A percentile compares a stretch with the other conserved stretches of the same genome.
These are phyloP conservation scores for Simplicillium aogashimaense DNA, from an alignment of 2,329 filamentous ascomycete genomes.

Conservation along the genomic window DNA sequence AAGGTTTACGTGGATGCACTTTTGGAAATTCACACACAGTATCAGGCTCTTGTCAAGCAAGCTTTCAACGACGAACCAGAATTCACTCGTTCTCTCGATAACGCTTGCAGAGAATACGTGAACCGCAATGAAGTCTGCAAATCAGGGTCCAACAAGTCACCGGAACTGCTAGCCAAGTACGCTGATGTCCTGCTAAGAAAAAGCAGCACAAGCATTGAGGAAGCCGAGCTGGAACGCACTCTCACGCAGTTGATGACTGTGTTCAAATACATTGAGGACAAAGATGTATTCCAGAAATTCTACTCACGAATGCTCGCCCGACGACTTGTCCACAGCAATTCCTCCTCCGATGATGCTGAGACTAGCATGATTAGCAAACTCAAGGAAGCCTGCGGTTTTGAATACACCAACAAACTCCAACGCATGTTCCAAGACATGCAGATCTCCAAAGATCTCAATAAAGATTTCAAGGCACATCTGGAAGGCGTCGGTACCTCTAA, in stretches of 20 bases:
- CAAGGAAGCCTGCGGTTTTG: constrained; percentile 96
- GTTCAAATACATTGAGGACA: constrained; percentile 99
- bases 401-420: constrained; percentile 98
- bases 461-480: constrained; percentile 70
- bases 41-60: constrained; percentile 80
- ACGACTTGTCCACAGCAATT: constrained; percentile 88
- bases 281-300: constrained; percentile 99
- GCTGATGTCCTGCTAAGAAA: constrained; percentile 88
- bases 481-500: constrained; percentile 49
- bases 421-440: constrained; percentile 99
- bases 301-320: constrained; percentile 95
- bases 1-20: constrained; percentile 95
- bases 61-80: constrained; percentile 95
- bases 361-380: constrained; percentile 99
- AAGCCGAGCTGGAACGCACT: constrained; percentile 83
- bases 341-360: constrained; percentile 93
- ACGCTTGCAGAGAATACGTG: constrained; percentile 95
- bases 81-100: constrained; percentile 91
- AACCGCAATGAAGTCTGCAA: constrained; percentile 97
- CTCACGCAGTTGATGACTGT: constrained; percentile 95
- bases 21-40: constrained; percentile 88
- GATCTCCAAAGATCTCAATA: constrained; percentile 94
- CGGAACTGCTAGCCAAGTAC: constrained; percentile 91
- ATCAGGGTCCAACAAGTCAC: constrained; percentile 84
- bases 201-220: constrained; percentile 84